A percentile compares a stretch with the other conserved stretches of the same genome.
phyloP scores from a whole-genome alignment of 179 eudicot species.

The Silene vulgaris region DNA sequence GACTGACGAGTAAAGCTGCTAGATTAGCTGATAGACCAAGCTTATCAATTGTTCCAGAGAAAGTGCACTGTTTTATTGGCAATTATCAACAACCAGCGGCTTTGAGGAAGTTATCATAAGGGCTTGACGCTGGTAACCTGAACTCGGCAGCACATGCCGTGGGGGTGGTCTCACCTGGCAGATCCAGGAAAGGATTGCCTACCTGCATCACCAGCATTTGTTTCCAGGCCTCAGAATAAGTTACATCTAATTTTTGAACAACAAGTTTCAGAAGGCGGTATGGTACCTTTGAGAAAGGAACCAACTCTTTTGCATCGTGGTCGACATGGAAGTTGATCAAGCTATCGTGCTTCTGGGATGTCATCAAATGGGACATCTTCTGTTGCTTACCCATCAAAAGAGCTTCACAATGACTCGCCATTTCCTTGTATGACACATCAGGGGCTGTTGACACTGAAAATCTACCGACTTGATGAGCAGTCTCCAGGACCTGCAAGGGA shows the following conservation, averaged over 20 bases:
- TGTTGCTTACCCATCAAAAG: slow-evolving; percentile 75
- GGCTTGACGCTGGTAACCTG: slow-evolving; percentile 73
- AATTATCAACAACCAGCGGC: slow-evolving; percentile 59
- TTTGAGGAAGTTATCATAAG: slow-evolving; percentile 77
- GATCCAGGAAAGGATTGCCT: slow-evolving; percentile 32
- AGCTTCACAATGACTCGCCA: slow-evolving; percentile 84
- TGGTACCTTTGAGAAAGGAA: slow-evolving; percentile 31
- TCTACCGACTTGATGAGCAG: slow-evolving; percentile 81
- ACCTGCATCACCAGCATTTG: slow-evolving; percentile 34
- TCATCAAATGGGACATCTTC: slow-evolving; percentile 67
- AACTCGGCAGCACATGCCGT: slow-evolving; percentile 50
- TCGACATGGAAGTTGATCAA: slow-evolving; percentile 25
- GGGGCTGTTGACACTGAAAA: slow-evolving; percentile 65
- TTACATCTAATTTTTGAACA: neutral
- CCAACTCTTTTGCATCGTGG: slow-evolving; percentile 28
- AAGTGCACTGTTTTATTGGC: neutral
- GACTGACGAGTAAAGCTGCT: slow-evolving; percentile 26
- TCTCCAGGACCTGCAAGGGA: slow-evolving; percentile 60
- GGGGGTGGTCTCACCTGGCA: slow-evolving; percentile 22
- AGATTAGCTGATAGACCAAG: slow-evolving; percentile 19
- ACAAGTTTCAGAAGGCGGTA: slow-evolving; percentile 6
- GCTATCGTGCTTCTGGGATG: slow-evolving; percentile 41
- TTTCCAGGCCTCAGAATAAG: neutral
- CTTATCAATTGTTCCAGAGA: neutral
- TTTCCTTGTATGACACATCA: slow-evolving; percentile 79